Base-by-base conservation (phyloP, 352 stramenopile species). In the Plasmopara halstedii region DNA sequence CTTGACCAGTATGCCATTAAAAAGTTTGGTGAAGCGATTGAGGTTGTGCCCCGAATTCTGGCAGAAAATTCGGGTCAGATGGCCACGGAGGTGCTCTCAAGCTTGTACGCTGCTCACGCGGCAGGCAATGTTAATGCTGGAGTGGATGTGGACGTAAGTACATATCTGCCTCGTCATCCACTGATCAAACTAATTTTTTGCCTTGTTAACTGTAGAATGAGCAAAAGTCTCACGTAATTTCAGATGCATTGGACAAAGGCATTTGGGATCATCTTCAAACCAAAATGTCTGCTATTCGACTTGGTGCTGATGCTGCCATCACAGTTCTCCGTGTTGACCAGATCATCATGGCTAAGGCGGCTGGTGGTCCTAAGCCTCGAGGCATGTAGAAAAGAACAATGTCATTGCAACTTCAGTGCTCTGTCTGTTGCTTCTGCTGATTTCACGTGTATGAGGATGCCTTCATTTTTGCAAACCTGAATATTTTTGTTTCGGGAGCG, bases 1-100 rank as follows among this genome's bases (percentile, higher is more conserved):
- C 82, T 99, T 43, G 96, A 99, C 66, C 96, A 99, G 74, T 99
- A 99, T 71, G 95, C 96, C 46, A 98, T 99, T 67, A 94, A 96
- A 53, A 98, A 98, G 65, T 99, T 99, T 71, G 96, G 89, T 41
- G 96, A 99, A 43, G 94, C 96, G 18, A 79, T 99, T 22, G 95
- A 99, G 67, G 87, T 99, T 31, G 87, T 99, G 27, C 95, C 96
- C 8, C 82, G 95, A 22, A 99, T 96, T 48, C 74, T 99, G 42
- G 95, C 96, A 2, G 96, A 99, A 67, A 99, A 99, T 78, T 84
- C 94, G 2, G 96, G 97, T 21, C 86, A 97, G 67, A 94, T 98
- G 82, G 88, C 89, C 19, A 94, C 79, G 1, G 76, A 91, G 53
- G 82, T 98, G 33, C 73, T 99, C 47, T 96, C 95, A 31, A 89